Conservation (phyloP, 768 basidiomycete genomes). For the Cystobasidium onofrii region DNA sequence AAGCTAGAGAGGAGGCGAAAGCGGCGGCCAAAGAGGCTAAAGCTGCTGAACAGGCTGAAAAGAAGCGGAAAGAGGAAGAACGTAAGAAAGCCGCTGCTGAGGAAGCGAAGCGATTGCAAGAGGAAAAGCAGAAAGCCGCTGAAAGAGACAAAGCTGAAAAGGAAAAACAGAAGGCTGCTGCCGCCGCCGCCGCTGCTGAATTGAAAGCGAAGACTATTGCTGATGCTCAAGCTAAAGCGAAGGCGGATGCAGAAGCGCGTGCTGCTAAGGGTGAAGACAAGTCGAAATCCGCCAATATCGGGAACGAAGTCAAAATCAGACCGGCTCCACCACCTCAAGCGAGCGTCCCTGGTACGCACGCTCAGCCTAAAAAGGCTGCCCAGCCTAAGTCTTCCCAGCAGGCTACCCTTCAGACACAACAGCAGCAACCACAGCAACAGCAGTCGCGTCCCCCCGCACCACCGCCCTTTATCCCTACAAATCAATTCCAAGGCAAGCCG, state of each 20-base stretch:
- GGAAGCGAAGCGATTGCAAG: slow-evolving; percentile 38
- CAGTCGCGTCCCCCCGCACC: slow-evolving; percentile 49
- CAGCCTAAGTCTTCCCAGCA: not conserved
- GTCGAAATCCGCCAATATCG: not conserved
- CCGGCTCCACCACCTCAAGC: not conserved
- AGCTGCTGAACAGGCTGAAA: slow-evolving; percentile 49
- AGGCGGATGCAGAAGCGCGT: not conserved
- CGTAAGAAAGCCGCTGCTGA: slow-evolving; percentile 32
- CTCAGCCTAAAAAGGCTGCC: not conserved
- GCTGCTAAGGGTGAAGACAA: not conserved
- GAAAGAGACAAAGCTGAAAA: slow-evolving; percentile 32
- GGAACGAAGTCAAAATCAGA: slow-evolving; percentile 4
- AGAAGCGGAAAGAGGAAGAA: slow-evolving; percentile 64
- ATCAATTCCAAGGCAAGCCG: slow-evolving; percentile 55
- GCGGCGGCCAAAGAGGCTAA: slow-evolving; percentile 53
- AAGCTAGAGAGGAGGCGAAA: slow-evolving; percentile 46
- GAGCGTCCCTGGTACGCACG: not conserved
- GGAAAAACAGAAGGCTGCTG: slow-evolving; percentile 43
- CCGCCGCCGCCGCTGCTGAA: slow-evolving; percentile 20
- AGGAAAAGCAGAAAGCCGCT: slow-evolving; percentile 37
- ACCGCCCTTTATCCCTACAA: not conserved
- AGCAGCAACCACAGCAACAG: slow-evolving; percentile 35
- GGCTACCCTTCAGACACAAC: slow-evolving; percentile 44
- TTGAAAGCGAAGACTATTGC: not conserved
- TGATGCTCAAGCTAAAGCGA: slow-evolving; percentile 18